phyloP scores from a whole-genome alignment of 306 rosid genomes.

The Pyrus communis region DNA sequence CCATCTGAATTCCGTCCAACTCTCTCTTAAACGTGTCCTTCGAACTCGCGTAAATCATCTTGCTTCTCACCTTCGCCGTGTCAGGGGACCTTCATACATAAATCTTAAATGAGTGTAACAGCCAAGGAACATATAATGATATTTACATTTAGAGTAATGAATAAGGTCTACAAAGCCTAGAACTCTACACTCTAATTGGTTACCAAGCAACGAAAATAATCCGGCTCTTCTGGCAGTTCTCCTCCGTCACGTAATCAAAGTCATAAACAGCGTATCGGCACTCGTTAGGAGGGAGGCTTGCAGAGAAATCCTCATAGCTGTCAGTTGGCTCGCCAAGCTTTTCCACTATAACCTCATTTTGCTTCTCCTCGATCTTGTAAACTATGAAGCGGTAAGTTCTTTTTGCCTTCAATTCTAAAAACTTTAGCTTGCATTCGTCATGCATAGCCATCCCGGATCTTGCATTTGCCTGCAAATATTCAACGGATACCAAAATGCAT shows the following conservation, averaged over 20 bases:
- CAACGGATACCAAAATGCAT: background rate
- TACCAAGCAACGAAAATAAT: constrained; percentile 51
- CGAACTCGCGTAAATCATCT: constrained; percentile 42
- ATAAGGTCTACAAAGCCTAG: background rate
- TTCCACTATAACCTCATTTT: constrained; percentile 42
- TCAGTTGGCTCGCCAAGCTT: constrained; percentile 37
- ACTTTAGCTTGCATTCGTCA: constrained; percentile 45
- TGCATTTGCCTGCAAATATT: constrained; percentile 34
- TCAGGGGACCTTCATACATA: constrained; percentile 36
- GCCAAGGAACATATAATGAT: background rate
- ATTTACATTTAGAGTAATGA: background rate
- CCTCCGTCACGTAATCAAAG: constrained; percentile 39
- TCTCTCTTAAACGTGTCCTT: constrained; percentile 49
- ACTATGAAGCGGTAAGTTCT: constrained; percentile 44
- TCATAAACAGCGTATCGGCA: constrained; percentile 54
- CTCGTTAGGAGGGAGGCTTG: constrained; percentile 41
- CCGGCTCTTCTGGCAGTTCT: constrained; percentile 49
- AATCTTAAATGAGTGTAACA: background rate
- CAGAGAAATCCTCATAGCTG: constrained; percentile 37
- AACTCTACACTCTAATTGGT: background rate
- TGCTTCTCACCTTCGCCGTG: constrained; percentile 40
- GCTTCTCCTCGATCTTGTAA: constrained; percentile 45
- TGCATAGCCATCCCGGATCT: constrained; percentile 55
- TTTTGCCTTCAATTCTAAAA: constrained; percentile 45
- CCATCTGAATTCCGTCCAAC: constrained; percentile 47